phyloP scores from a whole-genome alignment of 176 grass and related monocot species.

The Hordeum vulgare region MorexV3_pseudomolecules_assembly NC_058520.1:409692326-409692825 shows the following conservation, averaged over 20 bases:
- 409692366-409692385: neutral
- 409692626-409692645: constrained; percentile 98
- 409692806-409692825: constrained; percentile 1
- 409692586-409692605: constrained; percentile 98
- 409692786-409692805: neutral
- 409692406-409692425: constrained; percentile 1
- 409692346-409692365: neutral
- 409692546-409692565: constrained; percentile 12
- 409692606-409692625: constrained; percentile 98
- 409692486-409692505: neutral
- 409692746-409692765: constrained; percentile 34
- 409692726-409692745: constrained; percentile 98
- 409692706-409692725: constrained; percentile 98
- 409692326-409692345: neutral
- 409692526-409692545: neutral
- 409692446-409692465: neutral
- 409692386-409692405: constrained; percentile 10
- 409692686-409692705: constrained; percentile 99
- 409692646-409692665: constrained; percentile 93
- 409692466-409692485: neutral
- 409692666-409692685: constrained; percentile 99
- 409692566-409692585: constrained; percentile 99
- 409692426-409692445: neutral
- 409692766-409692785: neutral
- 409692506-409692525: neutral